Base-by-base conservation (phyloP, 805 yeast genomes). In the Debaryomyces hansenii region DNA sequence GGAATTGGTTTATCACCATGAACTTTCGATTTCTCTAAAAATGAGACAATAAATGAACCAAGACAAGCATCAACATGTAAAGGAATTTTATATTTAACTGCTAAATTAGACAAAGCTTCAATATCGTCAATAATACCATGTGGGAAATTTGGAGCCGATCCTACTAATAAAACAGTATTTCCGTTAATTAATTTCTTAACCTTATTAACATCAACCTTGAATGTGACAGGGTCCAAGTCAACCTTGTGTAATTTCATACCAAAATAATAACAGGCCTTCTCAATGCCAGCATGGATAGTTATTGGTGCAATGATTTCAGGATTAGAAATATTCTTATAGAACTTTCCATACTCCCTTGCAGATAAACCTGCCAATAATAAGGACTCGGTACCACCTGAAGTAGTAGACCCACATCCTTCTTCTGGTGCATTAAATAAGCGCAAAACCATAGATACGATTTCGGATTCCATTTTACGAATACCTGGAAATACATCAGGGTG, bases 401-500 rank as follows among this genome's bases (percentile, higher is more conserved):
- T 85, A 0, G 96, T 79, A 5, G 94, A 83, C 12, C 98, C 98
- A 40, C 73, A 69, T 0, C 60, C 67, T 29, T 53, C 51, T 12
- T 50, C 55, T 0, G 97, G 97, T 0, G 92, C 96, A 64, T 91
- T 78, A 71, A 85, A 92, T 57, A 91, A 60, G 15, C 74, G 77
- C 51, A 94, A 70, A 4, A 87, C 91, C 98, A 94, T 94, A 1
- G 92, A 74, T 3, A 92, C 97, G 9, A 91, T 89, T 60, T 94
- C 98, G 5, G 96, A 74, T 62, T 92, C 99, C 96, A 92, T 91
- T 64, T 92, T 90, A 37, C 99, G 81, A 6, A 92, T 87, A 5
- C 95, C 98, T 0, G 98, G 99, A 61, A 92, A 92, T 3, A 90
- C 94, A 66, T 92, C 98, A 0, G 99, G 99, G 63, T 92, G 99